Base-by-base conservation (phyloP, 768 basidiomycete species). In the Xerocomus brunneocitrinus region DNA sequence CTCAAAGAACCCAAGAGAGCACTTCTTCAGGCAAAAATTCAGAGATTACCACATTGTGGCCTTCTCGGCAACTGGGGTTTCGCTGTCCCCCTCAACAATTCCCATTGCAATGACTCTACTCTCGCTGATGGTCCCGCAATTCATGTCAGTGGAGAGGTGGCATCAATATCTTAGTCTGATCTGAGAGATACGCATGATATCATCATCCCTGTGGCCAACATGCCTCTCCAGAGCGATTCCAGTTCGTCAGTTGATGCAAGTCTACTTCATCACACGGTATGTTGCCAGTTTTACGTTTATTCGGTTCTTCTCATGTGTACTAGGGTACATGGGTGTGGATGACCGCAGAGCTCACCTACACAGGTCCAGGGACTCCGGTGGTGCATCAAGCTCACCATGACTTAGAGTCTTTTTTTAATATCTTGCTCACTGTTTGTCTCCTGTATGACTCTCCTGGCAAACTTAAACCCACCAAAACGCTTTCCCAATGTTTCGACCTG, bases 381-480 rank as follows among this genome's bases (percentile, higher is more conserved):
- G 10, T 36, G 1, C 58, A 59, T 39, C 3, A 12, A 22, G 28
- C 4, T 1, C 22, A 36, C 19, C 55, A 57, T 12, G 45, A 57
- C 8, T 49, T 61, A 1, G 47, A 61, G 14, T 59, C 50, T 3
- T 47, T 61, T 5, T 58, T 54, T 8, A 54, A 61, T 5, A 35
- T 61, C 5, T 4, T 61, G 4, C 27, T 60, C 7, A 27, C 28
- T 0, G 47, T 54, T 2, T 52, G 45, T 39, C 30, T 57, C 10
- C 35, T 60, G n/a, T 57, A 36, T 5, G 31, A 54, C 30, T 28
- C 13, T 3, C 53, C 58, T 13, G 2, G 45, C 14, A 32, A 16
- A 5, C n/a, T 30, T 27, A 53, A 55, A 19, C 28, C 53, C 4
- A 12, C 44, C 24, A 30, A 42, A 5, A 8, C 14, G 10, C 45